phyloP scores from a whole-genome alignment of 768 basidiomycete species.

The Suillus brevipes region DNA sequence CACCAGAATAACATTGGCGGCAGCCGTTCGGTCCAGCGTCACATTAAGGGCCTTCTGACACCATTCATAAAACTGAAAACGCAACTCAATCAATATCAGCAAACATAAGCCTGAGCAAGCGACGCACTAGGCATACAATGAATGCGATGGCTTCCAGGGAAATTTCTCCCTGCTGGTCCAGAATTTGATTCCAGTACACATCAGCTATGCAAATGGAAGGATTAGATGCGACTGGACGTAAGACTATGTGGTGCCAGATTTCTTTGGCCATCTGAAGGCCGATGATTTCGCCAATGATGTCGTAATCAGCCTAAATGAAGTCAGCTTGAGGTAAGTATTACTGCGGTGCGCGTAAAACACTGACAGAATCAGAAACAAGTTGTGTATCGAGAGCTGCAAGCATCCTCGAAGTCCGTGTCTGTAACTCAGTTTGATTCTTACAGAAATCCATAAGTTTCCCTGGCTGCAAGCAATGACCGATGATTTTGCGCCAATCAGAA shows the following conservation, averaged over 20 bases:
- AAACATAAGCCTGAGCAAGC: neutral
- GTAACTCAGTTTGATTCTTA: no score
- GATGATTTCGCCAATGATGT: neutral
- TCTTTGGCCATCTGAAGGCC: neutral
- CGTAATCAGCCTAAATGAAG: neutral
- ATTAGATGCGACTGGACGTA: neutral
- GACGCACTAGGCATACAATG: no score
- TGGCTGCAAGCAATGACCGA: no score
- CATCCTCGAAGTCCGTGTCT: no score
- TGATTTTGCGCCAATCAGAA: no score
- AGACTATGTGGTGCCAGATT: neutral
- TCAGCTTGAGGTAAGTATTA: neutral
- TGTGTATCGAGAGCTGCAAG: no score
- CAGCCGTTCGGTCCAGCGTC: neutral
- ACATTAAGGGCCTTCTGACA: neutral
- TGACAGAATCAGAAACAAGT: no score
- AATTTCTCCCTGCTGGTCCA: neutral
- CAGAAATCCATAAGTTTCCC: no score
- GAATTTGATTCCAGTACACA: neutral
- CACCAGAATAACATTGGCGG: neutral
- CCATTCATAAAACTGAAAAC: neutral
- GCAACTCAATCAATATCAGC: neutral
- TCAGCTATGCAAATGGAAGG: neutral
- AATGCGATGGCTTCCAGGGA: no score
- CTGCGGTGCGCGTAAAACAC: neutral